Evolutionary conservation across 129 eudicot genomes (phyloP), one percentile per base, ranked within the genome.

Genomic region (Saussurea involucrata): DNA sequence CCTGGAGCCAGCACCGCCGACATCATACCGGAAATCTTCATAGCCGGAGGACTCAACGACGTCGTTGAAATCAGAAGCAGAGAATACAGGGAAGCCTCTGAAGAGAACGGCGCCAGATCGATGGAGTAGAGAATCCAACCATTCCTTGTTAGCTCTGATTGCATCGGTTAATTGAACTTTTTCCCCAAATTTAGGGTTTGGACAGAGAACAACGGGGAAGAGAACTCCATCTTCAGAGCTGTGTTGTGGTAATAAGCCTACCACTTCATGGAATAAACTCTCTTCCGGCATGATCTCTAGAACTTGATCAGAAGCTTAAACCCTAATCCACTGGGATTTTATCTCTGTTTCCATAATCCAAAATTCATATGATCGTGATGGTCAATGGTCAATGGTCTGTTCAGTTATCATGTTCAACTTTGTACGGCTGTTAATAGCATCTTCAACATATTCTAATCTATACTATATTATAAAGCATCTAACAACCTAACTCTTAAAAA

Each of bases 61-160:
- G 80, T 88, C 88, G 83, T 88, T 91, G 83, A 91, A 91, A 71
- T 88, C 88, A 11, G 89, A 77, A 67, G 93, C 91, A 4, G 86
- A 72, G 7, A 67, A 65, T 1, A 86, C 77, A 65, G 18, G 5
- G 60, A 82, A 82, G 17, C 85, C 82, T 65, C 85, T 53, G 78
- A 82, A 82, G 36, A 82, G 81, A 49, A 82, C 28, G 0, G 85
- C 82, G 53, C 82, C 82, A 15, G 77, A 76, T 53, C 28, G 55
- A 29, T 71, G 24, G 36, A 82, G 85, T 11, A 76, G 49, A 31
- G 78, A 76, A 29, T 82, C 75, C 9, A 82, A 15, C 90, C 89
- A 88, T 34, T 83, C 15, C 82, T 82, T 84, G 69, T 84, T 83
- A 34, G 80, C 81, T 76, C 69, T 75, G 5, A 90, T 82, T 6